Percentiles rank a stretch among this genome's conserved stretches.
Evolutionary conservation across 495 filamentous ascomycete genomes (phyloP).

Genomic region (Xylaria grammica): DNA sequence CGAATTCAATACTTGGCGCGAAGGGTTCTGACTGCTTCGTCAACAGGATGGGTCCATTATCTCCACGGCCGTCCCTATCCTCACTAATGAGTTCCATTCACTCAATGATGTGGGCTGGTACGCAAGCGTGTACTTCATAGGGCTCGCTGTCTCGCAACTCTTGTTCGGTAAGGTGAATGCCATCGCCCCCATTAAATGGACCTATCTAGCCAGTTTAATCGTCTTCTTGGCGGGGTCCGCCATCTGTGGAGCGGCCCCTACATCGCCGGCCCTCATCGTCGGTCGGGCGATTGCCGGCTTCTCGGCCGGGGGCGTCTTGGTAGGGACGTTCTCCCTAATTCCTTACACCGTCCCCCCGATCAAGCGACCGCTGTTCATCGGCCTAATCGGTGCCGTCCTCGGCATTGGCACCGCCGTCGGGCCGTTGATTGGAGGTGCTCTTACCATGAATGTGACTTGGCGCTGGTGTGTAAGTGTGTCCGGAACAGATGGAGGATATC

Average conservation of each 20-base stretch:
- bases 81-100: conserved; percentile 37
- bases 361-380: conserved; percentile 50
- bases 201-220: conserved; percentile 34
- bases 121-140: conserved; percentile 43
- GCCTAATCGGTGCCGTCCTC: conserved; percentile 33
- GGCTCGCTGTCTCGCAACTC: conserved; percentile 44
- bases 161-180: conserved; percentile 49
- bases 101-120: conserved; percentile 45
- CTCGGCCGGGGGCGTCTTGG: conserved; percentile 54
- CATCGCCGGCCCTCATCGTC: conserved; percentile 54
- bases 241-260: conserved; percentile 57
- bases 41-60: conserved; percentile 34
- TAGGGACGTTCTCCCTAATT: conserved; percentile 49
- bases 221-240: conserved; percentile 59
- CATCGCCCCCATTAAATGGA: conserved; percentile 37
- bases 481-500: no score
- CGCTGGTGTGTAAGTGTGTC: conserved; percentile 42
- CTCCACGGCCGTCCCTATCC: conserved; percentile 36
- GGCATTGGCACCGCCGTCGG: background rate
- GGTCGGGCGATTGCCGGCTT: conserved; percentile 49
- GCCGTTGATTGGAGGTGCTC: conserved; percentile 49
- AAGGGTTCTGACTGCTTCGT: no score
- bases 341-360: conserved; percentile 43
- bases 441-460: conserved; percentile 53
- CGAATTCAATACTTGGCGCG: no score